Evolutionary conservation across 441 rosid genomes (phyloP).

Genomic region (Populus tomentosa): DNA sequence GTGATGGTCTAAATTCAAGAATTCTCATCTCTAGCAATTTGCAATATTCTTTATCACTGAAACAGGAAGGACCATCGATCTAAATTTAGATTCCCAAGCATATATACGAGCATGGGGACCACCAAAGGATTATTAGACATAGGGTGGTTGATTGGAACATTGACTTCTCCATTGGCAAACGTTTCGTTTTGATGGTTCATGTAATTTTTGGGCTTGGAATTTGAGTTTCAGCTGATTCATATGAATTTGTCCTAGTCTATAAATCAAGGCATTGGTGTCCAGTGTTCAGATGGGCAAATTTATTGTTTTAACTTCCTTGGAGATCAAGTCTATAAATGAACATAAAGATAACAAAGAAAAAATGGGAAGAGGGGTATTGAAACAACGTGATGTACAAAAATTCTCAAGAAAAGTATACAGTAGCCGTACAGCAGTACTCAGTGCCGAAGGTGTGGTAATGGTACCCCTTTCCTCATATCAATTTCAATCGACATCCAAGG

Average conservation of each 20-base stretch:
- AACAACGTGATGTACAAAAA: constrained; percentile 37
- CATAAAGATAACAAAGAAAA: constrained; percentile 8
- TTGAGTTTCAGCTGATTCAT: background rate
- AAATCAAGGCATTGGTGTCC: background rate
- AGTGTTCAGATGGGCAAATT: background rate
- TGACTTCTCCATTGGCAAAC: background rate
- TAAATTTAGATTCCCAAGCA: too few species aligned
- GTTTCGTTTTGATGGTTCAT: background rate
- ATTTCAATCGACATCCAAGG: constrained; percentile 9
- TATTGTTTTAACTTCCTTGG: constrained; percentile 6
- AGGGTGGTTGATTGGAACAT: background rate
- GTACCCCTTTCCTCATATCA: constrained; percentile 11
- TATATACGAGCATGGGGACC: too few species aligned
- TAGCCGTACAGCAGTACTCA: constrained; percentile 22
- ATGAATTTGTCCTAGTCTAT: background rate
- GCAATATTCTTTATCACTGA: too few species aligned
- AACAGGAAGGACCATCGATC: too few species aligned
- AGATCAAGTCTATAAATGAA: constrained; percentile 20
- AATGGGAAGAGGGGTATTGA: background rate
- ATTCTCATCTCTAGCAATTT: background rate
- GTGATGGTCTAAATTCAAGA: background rate
- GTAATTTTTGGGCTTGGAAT: background rate
- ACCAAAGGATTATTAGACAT: background rate
- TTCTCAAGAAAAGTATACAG: constrained; percentile 36
- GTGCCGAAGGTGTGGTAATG: constrained; percentile 3